Conservation (phyloP, 2,329 filamentous ascomycete species). For the Capronia coronata region DNA sequence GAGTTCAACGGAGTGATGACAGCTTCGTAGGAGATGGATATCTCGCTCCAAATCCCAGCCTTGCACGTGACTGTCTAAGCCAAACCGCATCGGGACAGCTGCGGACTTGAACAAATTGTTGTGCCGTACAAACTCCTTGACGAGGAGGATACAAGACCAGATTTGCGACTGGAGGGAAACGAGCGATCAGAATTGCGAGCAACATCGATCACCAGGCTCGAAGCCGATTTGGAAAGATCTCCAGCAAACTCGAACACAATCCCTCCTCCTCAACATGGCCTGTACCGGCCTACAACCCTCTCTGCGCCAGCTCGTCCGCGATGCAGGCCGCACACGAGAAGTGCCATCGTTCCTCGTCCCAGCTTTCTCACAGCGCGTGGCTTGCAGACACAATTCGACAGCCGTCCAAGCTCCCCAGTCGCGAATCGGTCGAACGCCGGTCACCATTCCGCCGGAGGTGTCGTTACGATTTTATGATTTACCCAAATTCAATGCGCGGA, state of each 20-base stretch:
- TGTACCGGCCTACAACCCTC: constrained; percentile 56
- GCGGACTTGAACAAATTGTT: background rate
- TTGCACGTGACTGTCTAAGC: background rate
- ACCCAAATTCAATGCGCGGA: constrained; percentile 51
- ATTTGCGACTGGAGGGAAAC: too few relatives aligned
- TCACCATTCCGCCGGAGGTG: constrained; percentile 78
- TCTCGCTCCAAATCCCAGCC: too few relatives aligned
- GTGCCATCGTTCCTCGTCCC: constrained; percentile 68
- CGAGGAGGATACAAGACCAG: background rate
- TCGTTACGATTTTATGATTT: constrained; percentile 63
- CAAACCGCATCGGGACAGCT: background rate
- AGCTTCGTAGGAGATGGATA: too few relatives aligned
- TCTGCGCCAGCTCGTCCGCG: constrained; percentile 50
- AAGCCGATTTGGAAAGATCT: too few relatives aligned
- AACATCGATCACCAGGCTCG: too few relatives aligned
- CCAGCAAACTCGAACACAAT: background rate
- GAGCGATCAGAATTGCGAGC: too few relatives aligned
- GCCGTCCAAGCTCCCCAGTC: constrained; percentile 74
- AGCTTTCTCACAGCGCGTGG: constrained; percentile 48
- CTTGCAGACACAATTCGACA: constrained; percentile 35
- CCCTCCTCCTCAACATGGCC: constrained; percentile 50
- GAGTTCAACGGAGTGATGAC: too few relatives aligned
- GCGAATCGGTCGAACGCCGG: constrained; percentile 75
- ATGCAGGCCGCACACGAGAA: constrained; percentile 45
- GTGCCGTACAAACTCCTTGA: too few relatives aligned